Evolutionary conservation across 306 rosid genomes (phyloP), one percentile per base, ranked within the genome.

Genomic region (Senna siamea): DNA sequence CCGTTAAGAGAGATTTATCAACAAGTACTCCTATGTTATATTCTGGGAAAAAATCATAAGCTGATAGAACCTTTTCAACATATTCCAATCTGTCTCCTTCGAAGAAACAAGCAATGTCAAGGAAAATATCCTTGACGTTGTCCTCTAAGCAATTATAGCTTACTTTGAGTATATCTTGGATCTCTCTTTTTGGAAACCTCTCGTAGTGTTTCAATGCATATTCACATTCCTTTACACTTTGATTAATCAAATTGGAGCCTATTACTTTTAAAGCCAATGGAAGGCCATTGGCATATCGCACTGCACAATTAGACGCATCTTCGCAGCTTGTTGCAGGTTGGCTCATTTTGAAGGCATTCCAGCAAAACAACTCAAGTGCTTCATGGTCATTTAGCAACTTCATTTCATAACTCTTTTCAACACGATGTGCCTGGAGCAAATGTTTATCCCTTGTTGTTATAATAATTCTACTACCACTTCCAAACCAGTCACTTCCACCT

Each of bases 21-120:
- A 62, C 48, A 38, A 62, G 47, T 0, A 62, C 30, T 37, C 18
- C 48, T 7, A 58, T 28, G 17, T 22, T 20, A 55, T 22, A 55
- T 15, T 30, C 9, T 23, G 9, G 35, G 0, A 32, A 32, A 55
- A 5, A 23, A 55, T 23, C 35, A 55, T 4, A 23, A 0, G 41
- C 41, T 15, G 47, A 15, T 26, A 26, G 22, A 8, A 79, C 26
- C 41, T 69, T 53, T 41, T 60, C 13, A 51, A 79, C 59, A 52
- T 74, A 67, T 8, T 58, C 66, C 60, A 22, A 17, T 9, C 5
- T 48, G 15, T 59, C 50, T 1, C 70, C 59, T 60, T 38, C 30
- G 14, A 79, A 73, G 44, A 79, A 79, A 19, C 79, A 73, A 47
- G 76, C 76, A 26, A 79, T 50, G 38, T 79, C 79, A 2, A 79